These are phyloP conservation scores for Cutaneotrichosporon dermatis DNA, from an alignment of 1,284 basidiomycete genomes.

Conservation along the genomic window DNA sequence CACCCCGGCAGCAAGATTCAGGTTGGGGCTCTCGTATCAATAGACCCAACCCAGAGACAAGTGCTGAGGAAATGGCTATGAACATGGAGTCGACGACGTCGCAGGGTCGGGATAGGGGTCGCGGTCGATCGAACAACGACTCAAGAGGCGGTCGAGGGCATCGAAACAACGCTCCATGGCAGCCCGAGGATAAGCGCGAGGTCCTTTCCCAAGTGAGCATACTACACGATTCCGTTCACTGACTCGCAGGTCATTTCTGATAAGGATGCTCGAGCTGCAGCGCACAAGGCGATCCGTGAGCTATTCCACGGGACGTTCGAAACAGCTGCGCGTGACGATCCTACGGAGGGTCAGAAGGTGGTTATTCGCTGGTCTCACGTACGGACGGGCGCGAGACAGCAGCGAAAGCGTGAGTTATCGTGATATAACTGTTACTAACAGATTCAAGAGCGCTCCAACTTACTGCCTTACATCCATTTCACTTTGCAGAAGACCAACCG, in stretches of 20 bases:
- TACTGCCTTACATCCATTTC: slow-evolving; percentile 84
- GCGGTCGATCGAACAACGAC: no score
- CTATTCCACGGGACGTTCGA: slow-evolving; percentile 78
- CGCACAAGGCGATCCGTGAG: slow-evolving; percentile 77
- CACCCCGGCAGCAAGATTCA: slow-evolving; percentile 52
- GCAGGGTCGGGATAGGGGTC: slow-evolving; percentile 11
- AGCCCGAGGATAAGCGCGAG: slow-evolving; percentile 59
- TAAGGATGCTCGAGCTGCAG: slow-evolving; percentile 72
- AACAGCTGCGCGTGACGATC: slow-evolving; percentile 49
- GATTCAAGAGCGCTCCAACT: slow-evolving; percentile 2
- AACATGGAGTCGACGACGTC: slow-evolving; percentile 23
- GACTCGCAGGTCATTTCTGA: slow-evolving; percentile 64
- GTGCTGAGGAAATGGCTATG: slow-evolving; percentile 35
- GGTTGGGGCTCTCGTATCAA: slow-evolving; percentile 50
- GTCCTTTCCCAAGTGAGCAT: slow-evolving; percentile 68
- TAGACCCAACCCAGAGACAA: slow-evolving; percentile 41
- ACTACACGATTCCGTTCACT: no score
- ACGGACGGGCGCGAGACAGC: slow-evolving; percentile 5
- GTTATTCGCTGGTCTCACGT: slow-evolving; percentile 38
- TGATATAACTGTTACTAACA: not conserved
- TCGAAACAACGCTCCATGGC: slow-evolving; percentile 17
- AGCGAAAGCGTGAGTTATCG: slow-evolving; percentile 13
- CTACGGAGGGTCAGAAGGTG: slow-evolving; percentile 29
- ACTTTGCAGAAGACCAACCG: slow-evolving; percentile 96
- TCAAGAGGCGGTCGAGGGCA: slow-evolving; percentile 8